These are phyloP conservation scores for Nicotiana benthamiana DNA, from an alignment of 257 asterid genomes.

Conservation along the genomic window DNA sequence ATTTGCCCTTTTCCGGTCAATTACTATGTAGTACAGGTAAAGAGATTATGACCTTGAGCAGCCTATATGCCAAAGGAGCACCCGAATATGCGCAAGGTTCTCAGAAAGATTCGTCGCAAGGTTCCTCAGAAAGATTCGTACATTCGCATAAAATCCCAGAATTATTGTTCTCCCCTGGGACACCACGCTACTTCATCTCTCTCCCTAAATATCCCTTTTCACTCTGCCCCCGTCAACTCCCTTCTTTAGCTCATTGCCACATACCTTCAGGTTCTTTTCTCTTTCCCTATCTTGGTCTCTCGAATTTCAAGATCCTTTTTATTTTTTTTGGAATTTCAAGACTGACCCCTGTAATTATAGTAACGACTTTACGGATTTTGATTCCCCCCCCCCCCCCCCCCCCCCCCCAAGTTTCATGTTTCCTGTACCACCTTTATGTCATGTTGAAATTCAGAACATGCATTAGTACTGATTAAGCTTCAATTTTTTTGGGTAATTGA, in stretches of 20 bases:
- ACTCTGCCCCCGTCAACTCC: neutral
- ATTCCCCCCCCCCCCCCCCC: no score
- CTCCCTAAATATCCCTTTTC: neutral
- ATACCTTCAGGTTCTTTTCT: neutral
- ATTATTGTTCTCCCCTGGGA: neutral
- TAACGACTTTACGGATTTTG: neutral
- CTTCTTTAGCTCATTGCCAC: neutral
- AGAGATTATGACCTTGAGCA: neutral
- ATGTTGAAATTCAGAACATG: no score
- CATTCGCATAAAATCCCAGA: neutral
- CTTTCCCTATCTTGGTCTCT: neutral
- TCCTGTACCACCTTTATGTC: neutral
- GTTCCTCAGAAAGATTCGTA: neutral
- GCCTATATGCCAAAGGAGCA: neutral
- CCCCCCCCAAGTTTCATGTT: neutral
- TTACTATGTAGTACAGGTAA: neutral
- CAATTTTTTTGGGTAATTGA: neutral
- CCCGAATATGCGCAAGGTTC: slow-evolving; percentile 8
- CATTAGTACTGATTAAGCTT: no score
- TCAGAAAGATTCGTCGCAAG: neutral
- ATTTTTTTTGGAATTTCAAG: neutral
- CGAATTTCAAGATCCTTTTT: neutral
- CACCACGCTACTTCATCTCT: neutral
- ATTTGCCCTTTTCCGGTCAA: neutral
- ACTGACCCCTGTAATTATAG: neutral